Percentiles rank a stretch among this genome's conserved stretches.
phyloP scores from a whole-genome alignment of 257 asterid genomes.

The Eustoma russellianum region DNA sequence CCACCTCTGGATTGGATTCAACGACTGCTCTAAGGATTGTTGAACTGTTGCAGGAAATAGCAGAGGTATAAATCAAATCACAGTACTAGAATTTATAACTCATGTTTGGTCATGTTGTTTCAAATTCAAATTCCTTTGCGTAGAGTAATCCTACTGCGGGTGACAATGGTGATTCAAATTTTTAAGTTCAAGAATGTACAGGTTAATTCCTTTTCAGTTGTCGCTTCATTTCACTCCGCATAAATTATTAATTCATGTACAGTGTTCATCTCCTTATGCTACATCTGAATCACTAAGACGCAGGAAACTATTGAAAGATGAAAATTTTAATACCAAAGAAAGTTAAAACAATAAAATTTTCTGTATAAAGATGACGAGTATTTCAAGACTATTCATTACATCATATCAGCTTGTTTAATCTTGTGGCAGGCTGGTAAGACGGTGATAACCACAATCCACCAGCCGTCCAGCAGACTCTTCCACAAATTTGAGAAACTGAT shows the following conservation, averaged over 20 bases:
- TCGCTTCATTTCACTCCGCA: background rate
- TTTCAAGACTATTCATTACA: no score
- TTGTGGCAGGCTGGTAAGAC: slow-evolving; percentile 73
- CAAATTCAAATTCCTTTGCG: background rate
- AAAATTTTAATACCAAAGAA: no score
- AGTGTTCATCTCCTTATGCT: no score
- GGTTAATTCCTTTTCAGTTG: slow-evolving; percentile 1
- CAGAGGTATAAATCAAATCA: slow-evolving; percentile 41
- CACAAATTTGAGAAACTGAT: slow-evolving; percentile 84
- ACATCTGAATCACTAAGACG: no score
- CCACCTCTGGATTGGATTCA: slow-evolving; percentile 95
- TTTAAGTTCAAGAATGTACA: background rate
- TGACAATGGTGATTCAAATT: background rate
- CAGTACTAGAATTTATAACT: background rate
- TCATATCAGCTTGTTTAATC: background rate
- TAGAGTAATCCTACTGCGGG: background rate
- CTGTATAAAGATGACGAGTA: no score
- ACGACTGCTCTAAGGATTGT: slow-evolving; percentile 92
- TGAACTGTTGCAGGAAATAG: slow-evolving; percentile 71
- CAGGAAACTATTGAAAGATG: no score
- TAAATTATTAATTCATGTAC: background rate
- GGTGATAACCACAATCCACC: slow-evolving; percentile 89
- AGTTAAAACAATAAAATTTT: no score
- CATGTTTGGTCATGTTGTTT: background rate
- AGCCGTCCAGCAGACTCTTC: slow-evolving; percentile 92